Evolutionary conservation across 2,329 filamentous ascomycete species (phyloP).

Genomic region (Myriosclerotinia curreyana): DNA sequence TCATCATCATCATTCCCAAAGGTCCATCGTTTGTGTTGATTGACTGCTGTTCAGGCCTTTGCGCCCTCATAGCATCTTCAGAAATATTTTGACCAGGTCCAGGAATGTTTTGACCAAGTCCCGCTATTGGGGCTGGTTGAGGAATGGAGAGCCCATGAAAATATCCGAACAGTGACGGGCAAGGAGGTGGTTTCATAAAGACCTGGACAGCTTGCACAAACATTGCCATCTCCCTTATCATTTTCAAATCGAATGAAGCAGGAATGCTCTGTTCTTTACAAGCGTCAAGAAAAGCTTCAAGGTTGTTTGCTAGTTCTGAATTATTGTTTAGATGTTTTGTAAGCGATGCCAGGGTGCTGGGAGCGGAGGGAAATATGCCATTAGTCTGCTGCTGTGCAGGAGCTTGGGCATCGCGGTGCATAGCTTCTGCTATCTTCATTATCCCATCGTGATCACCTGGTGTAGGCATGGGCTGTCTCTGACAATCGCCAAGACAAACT

Average conservation of each 20-base stretch:
- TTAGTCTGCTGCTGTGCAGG: no score
- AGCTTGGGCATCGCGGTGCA: no score
- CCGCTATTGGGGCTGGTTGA: no score
- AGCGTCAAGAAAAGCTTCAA: neutral
- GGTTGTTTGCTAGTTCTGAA: neutral
- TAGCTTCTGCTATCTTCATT: no score
- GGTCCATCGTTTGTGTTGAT: no score
- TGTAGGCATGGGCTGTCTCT: no score
- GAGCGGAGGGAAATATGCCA: no score
- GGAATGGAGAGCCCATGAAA: neutral
- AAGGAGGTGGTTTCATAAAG: neutral
- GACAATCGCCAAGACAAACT: no score
- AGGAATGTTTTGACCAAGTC: neutral
- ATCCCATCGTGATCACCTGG: no score
- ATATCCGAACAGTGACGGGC: neutral
- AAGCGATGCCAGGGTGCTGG: conserved; percentile 23
- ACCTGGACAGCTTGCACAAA: neutral
- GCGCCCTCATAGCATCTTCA: no score
- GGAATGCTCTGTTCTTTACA: neutral
- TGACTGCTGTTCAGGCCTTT: neutral
- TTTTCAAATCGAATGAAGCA: neutral
- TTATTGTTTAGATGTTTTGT: neutral
- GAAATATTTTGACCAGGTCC: no score
- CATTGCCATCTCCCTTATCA: neutral
- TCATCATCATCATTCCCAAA: no score